A percentile compares a stretch with the other conserved stretches of the same genome.
These are phyloP conservation scores for Coemansia sp. DNA, from an alignment of 192 early-diverging fungal species.

Conservation along the genomic window DNA sequence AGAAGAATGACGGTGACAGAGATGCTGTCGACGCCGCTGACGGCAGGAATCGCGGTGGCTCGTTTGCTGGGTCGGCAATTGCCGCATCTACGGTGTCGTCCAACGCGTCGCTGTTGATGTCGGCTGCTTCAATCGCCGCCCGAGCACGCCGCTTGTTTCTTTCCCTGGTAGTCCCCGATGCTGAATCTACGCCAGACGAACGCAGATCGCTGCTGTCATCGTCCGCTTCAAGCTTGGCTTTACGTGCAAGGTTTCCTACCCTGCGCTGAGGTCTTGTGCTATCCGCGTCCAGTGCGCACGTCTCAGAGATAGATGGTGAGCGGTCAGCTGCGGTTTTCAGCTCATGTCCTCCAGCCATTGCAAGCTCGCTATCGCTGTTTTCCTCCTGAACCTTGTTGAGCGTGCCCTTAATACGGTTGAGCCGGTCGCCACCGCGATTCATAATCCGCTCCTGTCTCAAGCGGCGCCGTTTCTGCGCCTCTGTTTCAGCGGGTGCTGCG, in stretches of 20 bases:
- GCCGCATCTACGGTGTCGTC: conserved; percentile 23
- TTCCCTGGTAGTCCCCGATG: not conserved
- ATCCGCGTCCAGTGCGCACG: conserved; percentile 3
- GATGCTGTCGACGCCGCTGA: not conserved
- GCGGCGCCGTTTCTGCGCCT: conserved; percentile 40
- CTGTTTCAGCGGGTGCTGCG: conserved; percentile 17
- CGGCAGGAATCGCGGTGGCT: not conserved
- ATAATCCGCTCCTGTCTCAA: conserved; percentile 49
- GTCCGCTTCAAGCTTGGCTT: conserved; percentile 31
- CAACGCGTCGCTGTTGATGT: conserved; percentile 30
- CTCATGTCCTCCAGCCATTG: conserved; percentile 42
- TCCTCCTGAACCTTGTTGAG: conserved; percentile 40
- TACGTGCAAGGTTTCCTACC: conserved; percentile 48
- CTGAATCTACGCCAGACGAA: not conserved
- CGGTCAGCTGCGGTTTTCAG: conserved; percentile 32
- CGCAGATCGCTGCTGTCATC: conserved; percentile 1
- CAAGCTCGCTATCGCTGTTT: conserved; percentile 17
- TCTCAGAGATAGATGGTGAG: conserved; percentile 2
- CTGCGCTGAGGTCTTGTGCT: conserved; percentile 27
- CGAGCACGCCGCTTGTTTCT: conserved; percentile 2
- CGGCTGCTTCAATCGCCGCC: conserved; percentile 8
- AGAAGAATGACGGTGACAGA: conserved; percentile 4
- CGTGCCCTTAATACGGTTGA: conserved; percentile 43
- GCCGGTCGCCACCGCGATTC: conserved; percentile 44
- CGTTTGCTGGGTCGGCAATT: conserved; percentile 30